phyloP scores from a whole-genome alignment of 352 stramenopile species.

The Nothophytophthora sp. region DNA sequence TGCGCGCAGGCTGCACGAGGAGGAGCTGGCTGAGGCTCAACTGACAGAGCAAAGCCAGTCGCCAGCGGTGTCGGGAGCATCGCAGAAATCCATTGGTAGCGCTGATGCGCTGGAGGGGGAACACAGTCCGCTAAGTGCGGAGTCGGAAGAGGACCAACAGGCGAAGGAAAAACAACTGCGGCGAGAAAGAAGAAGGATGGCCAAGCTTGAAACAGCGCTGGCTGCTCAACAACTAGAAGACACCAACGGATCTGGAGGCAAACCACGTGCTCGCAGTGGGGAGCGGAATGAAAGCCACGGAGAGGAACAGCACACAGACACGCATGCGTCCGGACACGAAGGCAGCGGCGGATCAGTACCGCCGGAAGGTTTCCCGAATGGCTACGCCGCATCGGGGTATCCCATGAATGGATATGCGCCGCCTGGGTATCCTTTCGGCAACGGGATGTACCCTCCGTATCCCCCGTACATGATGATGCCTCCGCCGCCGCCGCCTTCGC shows the following conservation, averaged over 20 bases:
- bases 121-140: slow-evolving; percentile 11
- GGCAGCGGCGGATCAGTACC: slow-evolving; percentile 9
- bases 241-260: not conserved
- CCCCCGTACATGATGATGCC: slow-evolving; percentile 40
- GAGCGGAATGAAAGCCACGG: not conserved
- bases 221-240: slow-evolving; percentile 30
- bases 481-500: slow-evolving; percentile 15
- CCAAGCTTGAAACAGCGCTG: slow-evolving; percentile 37
- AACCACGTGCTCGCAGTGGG: not conserved
- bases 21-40: slow-evolving; percentile 14
- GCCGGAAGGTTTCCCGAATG: not conserved
- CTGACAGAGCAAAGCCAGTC: not conserved
- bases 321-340: not conserved
- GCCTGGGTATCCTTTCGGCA: slow-evolving; percentile 13
- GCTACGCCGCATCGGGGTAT: too few relatives aligned
- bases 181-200: slow-evolving; percentile 32
- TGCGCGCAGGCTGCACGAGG: slow-evolving; percentile 17
- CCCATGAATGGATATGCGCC: slow-evolving; percentile 13
- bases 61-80: slow-evolving; percentile 11
- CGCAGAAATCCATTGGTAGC: slow-evolving; percentile 8
- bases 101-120: slow-evolving; percentile 6
- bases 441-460: slow-evolving; percentile 35
- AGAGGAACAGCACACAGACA: not conserved
- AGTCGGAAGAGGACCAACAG: slow-evolving; percentile 20
- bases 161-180: slow-evolving; percentile 30